These are phyloP conservation scores for Adansonia digitata DNA, from an alignment of 345 rosid genomes.

Conservation along the genomic window DNA sequence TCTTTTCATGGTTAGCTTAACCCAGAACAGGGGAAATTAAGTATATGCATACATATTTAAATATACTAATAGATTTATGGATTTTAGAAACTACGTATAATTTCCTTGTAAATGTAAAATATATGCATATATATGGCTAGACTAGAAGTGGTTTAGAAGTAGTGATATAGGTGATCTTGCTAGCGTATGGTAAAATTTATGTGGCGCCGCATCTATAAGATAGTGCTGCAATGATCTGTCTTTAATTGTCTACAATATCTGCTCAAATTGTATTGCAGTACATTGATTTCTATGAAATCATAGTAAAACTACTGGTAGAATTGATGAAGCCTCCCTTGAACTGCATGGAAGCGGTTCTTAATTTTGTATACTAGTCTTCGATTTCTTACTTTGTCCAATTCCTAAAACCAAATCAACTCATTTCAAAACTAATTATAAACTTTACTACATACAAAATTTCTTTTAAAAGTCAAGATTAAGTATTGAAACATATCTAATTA, in stretches of 20 bases:
- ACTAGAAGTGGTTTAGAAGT: no score
- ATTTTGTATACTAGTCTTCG: no score
- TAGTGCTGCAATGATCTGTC: not conserved
- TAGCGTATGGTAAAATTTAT: not conserved
- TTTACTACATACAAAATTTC: no score
- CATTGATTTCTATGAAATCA: not conserved
- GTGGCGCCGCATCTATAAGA: not conserved
- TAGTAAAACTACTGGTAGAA: not conserved
- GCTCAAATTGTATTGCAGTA: not conserved
- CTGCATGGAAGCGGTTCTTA: no score
- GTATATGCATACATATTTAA: no score
- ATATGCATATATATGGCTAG: not conserved
- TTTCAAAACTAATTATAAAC: no score
- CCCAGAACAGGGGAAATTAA: not conserved
- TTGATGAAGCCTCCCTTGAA: no score
- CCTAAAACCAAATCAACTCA: no score
- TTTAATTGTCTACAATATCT: not conserved
- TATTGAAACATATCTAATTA: not conserved
- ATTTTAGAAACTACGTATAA: not conserved
- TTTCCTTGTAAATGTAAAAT: not conserved
- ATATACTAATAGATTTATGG: not conserved
- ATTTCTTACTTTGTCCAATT: no score
- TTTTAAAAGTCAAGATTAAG: no score
- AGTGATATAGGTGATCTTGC: not conserved
- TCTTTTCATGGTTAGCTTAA: slow-evolving; percentile 34